Evolutionary conservation across 768 basidiomycete genomes (phyloP), one percentile per base, ranked within the genome.

Genomic region (Scleroderma bovista): DNA sequence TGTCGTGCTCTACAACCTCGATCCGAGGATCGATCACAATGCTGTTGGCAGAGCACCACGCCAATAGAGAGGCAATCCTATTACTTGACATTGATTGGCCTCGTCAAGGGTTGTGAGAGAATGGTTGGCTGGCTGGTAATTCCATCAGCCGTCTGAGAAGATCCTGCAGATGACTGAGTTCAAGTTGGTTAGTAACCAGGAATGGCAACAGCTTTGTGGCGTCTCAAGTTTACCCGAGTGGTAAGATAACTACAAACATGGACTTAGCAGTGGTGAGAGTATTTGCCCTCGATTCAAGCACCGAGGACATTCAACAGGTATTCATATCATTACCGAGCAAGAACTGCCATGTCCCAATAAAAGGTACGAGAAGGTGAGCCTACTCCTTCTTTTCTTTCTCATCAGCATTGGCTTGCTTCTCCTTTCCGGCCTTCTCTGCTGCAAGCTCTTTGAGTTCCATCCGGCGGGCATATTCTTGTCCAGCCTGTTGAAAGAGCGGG

Each of bases 391-490:
- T 67, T 50, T 67, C 61, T 47, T 69, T 69, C 47, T 58, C n/a
- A 11, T 20, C 61, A 13, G 52, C 37, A 8, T 50, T 33, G 16
- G 54, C 34, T 8, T n/a, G 56, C 51, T 57, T 61, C 48, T 56
- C 61, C 47, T 61, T 63, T 31, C 61, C 63, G 49, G 70, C 74
- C 54, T 69, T 73, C 37, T 75, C 68, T 23, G 60, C 67, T 23
- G 61, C 63, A 53, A 72, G 57, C 47, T 73, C 74, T 56, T 57
- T 67, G 51, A 63, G 76, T 59, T 88, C 88, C 43, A 71, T 55
- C 24, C 86, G 80, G 51, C 72, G 74, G 24, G 87, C 88, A 61
- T 86, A 93, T 71, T 90, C 91, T 62, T 93, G 90, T 19, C 91
- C 92, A 48, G 80, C 84, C 84, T 93, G 70, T 47, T n/a, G 41